Conservation (phyloP, 2,329 filamentous ascomycete species). For the Drechslerella coelobrocha region DNA sequence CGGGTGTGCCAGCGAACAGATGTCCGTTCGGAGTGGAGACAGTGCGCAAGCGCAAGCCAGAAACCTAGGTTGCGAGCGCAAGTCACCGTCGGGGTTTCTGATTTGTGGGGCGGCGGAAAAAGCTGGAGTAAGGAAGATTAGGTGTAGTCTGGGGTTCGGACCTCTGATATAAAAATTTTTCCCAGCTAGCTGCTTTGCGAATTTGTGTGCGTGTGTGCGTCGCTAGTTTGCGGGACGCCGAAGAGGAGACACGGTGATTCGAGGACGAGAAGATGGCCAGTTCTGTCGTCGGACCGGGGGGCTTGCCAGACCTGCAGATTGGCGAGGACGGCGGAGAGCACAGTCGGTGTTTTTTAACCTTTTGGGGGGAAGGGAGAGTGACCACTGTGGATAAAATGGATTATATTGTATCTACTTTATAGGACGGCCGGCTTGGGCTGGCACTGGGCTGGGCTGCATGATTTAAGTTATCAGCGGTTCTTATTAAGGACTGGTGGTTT, state of each 20-base stretch:
- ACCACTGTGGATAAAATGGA: slow-evolving; percentile 47
- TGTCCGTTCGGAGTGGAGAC: slow-evolving; percentile 28
- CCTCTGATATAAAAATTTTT: slow-evolving; percentile 49
- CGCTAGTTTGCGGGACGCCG: slow-evolving; percentile 22
- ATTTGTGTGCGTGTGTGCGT: slow-evolving; percentile 21
- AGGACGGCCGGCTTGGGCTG: not conserved
- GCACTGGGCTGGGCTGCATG: not conserved
- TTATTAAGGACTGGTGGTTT: too few relatives aligned
- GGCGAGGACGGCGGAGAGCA: slow-evolving; percentile 35
- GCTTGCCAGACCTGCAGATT: slow-evolving; percentile 47
- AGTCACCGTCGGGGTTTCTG: slow-evolving; percentile 42
- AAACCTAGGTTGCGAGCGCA: too few relatives aligned
- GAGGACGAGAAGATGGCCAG: slow-evolving; percentile 9
- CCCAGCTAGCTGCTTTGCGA: slow-evolving; percentile 17
- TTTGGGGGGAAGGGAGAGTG: slow-evolving; percentile 8
- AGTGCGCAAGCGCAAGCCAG: too few relatives aligned
- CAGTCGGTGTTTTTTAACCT: slow-evolving; percentile 14
- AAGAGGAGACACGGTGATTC: slow-evolving; percentile 27
- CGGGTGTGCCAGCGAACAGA: slow-evolving; percentile 30
- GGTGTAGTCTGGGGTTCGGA: slow-evolving; percentile 35
- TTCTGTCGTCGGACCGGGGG: slow-evolving; percentile 25
- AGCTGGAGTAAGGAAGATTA: slow-evolving; percentile 39
- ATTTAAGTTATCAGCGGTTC: not conserved
- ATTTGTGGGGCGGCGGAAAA: slow-evolving; percentile 35
- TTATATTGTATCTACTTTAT: too few relatives aligned